These are phyloP conservation scores for Alternaria sp. DNA, from an alignment of 2,329 filamentous ascomycete genomes.

Conservation along the genomic window DNA sequence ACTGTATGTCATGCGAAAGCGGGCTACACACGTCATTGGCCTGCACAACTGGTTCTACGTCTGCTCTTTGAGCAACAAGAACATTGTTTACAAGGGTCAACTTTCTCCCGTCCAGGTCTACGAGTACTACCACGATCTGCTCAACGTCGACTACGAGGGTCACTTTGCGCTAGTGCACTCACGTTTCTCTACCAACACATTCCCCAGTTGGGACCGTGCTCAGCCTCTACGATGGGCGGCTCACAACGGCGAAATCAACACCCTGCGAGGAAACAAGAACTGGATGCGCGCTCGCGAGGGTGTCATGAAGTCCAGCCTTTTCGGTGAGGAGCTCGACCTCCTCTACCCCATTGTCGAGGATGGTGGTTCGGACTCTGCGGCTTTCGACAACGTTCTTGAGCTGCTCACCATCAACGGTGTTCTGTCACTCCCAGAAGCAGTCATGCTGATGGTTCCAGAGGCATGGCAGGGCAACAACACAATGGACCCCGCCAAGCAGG, in stretches of 20 bases:
- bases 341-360: conserved; percentile 96
- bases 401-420: conserved; percentile 94
- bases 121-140: conserved; percentile 95
- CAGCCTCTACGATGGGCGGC: conserved; percentile 96
- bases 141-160: conserved; percentile 95
- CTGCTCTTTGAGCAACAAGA: conserved; percentile 95
- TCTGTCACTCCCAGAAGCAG: conserved; percentile 89
- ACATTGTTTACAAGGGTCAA: conserved; percentile 99
- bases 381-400: conserved; percentile 96
- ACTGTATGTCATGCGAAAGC: conserved; percentile 92
- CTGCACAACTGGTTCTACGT: conserved; percentile 99
- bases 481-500: conserved; percentile 94
- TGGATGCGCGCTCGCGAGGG: conserved; percentile 99
- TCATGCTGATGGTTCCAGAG: conserved; percentile 99
- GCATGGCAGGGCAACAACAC: conserved; percentile 93
- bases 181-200: conserved; percentile 97
- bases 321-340: conserved; percentile 87
- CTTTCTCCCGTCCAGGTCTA: conserved; percentile 94
- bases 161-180: conserved; percentile 98
- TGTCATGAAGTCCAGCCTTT: conserved; percentile 89
- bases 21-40: conserved; percentile 90
- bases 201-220: conserved; percentile 96
- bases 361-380: conserved; percentile 93
- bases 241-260: conserved; percentile 99
- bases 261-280: conserved; percentile 96